Evolutionary conservation across 345 rosid species (phyloP).

Genomic region (Sonneratia alba): DNA sequence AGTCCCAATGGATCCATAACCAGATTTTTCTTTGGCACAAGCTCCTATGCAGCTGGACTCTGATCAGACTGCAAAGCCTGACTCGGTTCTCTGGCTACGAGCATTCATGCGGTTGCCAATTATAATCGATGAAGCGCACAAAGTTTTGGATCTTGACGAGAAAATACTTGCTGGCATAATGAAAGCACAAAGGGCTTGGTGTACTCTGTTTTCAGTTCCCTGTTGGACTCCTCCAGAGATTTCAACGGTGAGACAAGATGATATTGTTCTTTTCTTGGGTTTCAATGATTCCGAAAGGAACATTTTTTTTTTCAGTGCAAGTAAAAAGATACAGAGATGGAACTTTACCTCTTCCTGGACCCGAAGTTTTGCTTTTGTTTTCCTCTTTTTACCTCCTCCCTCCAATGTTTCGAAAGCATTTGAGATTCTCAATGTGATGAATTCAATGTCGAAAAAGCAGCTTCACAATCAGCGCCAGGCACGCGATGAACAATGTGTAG

Average conservation of each 20-base stretch:
- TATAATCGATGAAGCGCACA: no score
- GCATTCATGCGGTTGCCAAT: no score
- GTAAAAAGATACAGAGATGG: background rate
- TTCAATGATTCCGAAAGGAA: background rate
- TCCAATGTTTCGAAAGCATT: background rate
- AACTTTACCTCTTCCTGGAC: slow-evolving; percentile 3
- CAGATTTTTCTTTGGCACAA: background rate
- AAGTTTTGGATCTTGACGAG: background rate
- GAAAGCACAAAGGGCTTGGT: background rate
- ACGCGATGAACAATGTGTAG: slow-evolving; percentile 6
- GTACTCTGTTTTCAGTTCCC: background rate
- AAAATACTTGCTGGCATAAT: background rate
- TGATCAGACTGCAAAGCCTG: background rate
- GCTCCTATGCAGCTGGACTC: no score
- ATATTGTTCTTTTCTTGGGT: background rate
- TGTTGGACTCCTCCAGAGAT: background rate
- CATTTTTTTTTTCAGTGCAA: slow-evolving; percentile 2
- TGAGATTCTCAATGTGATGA: background rate
- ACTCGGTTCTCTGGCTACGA: background rate
- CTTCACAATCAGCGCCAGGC: slow-evolving; percentile 1
- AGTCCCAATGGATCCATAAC: background rate
- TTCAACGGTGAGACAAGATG: background rate
- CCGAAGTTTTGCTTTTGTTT: background rate
- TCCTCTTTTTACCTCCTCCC: background rate
- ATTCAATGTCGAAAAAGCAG: slow-evolving; percentile 8